These are phyloP conservation scores for Sarocladium brachiariae DNA, from an alignment of 2,329 filamentous ascomycete genomes.

Conservation along the genomic window DNA sequence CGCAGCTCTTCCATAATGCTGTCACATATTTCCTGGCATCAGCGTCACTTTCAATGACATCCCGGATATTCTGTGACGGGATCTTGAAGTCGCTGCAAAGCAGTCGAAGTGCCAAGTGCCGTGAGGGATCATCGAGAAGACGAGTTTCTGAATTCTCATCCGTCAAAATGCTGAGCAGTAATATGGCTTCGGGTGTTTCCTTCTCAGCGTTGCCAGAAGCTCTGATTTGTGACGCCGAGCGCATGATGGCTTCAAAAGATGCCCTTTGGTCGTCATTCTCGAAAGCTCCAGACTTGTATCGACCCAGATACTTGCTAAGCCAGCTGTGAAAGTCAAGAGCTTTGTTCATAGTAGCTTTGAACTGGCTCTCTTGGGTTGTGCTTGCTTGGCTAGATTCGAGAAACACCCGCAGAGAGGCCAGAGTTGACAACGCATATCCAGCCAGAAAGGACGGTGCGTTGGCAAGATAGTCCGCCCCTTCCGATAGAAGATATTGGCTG, in stretches of 20 bases:
- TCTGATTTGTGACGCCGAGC: slow-evolving; percentile 60
- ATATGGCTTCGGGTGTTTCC: slow-evolving; percentile 67
- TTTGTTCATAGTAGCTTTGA: slow-evolving; percentile 68
- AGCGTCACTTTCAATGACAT: slow-evolving; percentile 63
- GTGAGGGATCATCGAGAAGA: slow-evolving; percentile 64
- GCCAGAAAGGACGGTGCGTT: slow-evolving; percentile 68
- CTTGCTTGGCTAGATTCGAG: slow-evolving; percentile 67
- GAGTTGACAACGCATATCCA: slow-evolving; percentile 70
- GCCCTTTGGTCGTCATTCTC: slow-evolving; percentile 39
- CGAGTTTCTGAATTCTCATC: slow-evolving; percentile 58
- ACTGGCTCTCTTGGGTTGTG: slow-evolving; percentile 79
- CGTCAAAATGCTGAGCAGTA: slow-evolving; percentile 72
- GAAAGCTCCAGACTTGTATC: slow-evolving; percentile 51
- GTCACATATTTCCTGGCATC: slow-evolving; percentile 55
- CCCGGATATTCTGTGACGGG: slow-evolving; percentile 37
- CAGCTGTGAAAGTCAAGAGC: slow-evolving; percentile 71
- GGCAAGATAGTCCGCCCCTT: slow-evolving; percentile 58
- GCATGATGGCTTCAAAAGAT: slow-evolving; percentile 61
- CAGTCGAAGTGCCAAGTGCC: slow-evolving; percentile 61
- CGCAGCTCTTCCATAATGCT: slow-evolving; percentile 71
- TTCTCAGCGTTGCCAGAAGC: slow-evolving; percentile 62
- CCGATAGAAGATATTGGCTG: slow-evolving; percentile 71
- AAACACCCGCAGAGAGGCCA: slow-evolving; percentile 73
- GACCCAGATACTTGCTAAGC: slow-evolving; percentile 63
- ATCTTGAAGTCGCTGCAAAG: slow-evolving; percentile 69